Conservation (phyloP, 2,329 filamentous ascomycete species). For the Hyphodiscus sp. region DNA sequence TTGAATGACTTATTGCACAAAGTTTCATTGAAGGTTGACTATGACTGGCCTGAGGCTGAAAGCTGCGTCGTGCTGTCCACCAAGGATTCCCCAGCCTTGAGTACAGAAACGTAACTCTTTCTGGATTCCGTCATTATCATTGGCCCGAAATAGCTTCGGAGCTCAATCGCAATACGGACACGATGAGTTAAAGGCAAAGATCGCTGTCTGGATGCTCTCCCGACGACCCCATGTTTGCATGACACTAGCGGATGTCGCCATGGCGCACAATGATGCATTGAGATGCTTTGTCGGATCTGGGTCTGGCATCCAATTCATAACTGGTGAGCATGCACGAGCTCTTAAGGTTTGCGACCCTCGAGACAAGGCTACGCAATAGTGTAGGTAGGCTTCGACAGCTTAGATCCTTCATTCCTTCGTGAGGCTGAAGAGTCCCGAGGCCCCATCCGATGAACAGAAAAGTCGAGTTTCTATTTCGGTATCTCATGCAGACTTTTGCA, state of each 20-base stretch:
- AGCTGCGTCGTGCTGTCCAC: too few relatives aligned
- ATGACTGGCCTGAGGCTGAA: too few relatives aligned
- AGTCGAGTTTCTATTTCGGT: neutral
- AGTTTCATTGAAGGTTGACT: neutral
- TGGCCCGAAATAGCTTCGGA: neutral
- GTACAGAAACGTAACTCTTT: neutral
- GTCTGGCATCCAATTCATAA: too few relatives aligned
- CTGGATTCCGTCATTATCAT: neutral
- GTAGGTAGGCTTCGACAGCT: neutral
- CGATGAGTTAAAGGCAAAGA: neutral
- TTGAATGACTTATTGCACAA: neutral
- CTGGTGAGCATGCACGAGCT: neutral
- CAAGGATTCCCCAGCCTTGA: neutral
- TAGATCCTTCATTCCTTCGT: neutral
- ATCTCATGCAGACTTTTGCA: neutral
- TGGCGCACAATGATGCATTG: neutral
- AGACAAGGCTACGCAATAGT: neutral
- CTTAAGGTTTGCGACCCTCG: too few relatives aligned
- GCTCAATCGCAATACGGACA: too few relatives aligned
- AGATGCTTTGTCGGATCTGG: too few relatives aligned
- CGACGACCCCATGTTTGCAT: neutral
- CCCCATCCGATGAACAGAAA: too few relatives aligned
- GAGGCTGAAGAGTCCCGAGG: neutral
- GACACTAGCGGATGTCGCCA: neutral
- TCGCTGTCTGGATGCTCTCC: neutral